Percentiles rank a stretch among this genome's conserved stretches.
phyloP scores from a whole-genome alignment of 768 basidiomycete species.

The Kwoniella pini region DNA sequence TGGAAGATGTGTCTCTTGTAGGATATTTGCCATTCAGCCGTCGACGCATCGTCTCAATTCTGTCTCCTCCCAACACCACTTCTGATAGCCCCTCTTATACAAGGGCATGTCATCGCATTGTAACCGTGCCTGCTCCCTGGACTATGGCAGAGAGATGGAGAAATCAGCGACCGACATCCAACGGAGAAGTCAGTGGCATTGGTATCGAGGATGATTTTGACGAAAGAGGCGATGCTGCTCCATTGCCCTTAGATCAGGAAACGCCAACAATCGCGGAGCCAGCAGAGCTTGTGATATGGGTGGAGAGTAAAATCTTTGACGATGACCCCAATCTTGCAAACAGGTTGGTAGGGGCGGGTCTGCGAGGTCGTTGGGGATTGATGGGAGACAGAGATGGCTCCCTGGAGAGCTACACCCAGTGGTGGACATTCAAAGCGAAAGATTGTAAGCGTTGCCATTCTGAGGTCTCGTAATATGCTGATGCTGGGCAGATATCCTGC shows the following conservation, averaged over 20 bases:
- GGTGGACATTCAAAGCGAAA: conserved; percentile 31
- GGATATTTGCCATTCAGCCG: conserved; percentile 35
- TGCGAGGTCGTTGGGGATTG: conserved; percentile 24
- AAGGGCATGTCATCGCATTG: conserved; percentile 17
- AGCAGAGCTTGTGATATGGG: conserved; percentile 20
- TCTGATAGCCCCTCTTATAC: conserved; percentile 3
- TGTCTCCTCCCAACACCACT: not conserved
- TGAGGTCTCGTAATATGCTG: not conserved
- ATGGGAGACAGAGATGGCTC: conserved; percentile 9
- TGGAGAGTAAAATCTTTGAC: conserved; percentile 5
- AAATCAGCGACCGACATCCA: not conserved
- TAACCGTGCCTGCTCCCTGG: conserved; percentile 44
- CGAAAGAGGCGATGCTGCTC: not conserved
- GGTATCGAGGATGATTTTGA: conserved; percentile 1
- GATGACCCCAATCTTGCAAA: not conserved
- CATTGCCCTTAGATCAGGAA: conserved; percentile 28
- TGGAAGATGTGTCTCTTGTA: conserved; percentile 13
- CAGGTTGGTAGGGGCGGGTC: conserved; percentile 12
- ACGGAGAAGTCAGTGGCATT: conserved; percentile 16
- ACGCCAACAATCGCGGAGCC: conserved; percentile 31
- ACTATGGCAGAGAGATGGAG: conserved; percentile 41
- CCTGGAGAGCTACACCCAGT: not conserved
- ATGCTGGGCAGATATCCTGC: conserved; percentile 11
- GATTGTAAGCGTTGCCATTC: conserved; percentile 21
- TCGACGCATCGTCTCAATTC: conserved; percentile 19